These are phyloP conservation scores for Gaertneriomyces sp. DNA, from an alignment of 192 early-diverging fungal species.

Conservation along the genomic window DNA sequence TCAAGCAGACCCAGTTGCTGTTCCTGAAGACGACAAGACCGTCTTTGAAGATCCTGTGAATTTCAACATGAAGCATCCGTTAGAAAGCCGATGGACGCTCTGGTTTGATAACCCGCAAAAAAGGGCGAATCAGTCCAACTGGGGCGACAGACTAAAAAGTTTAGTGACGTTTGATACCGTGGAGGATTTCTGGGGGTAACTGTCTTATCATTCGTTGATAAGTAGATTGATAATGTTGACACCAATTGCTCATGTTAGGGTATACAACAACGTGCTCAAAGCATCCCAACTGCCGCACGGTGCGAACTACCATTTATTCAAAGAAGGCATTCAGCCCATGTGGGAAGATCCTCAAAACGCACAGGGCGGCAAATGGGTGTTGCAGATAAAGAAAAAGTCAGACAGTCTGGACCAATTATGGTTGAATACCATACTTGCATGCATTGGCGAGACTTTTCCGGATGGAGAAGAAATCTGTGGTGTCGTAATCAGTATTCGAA, in stretches of 20 bases:
- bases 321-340: constrained; percentile 83
- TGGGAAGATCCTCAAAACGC: constrained; percentile 93
- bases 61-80: constrained; percentile 83
- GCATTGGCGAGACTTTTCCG: constrained; percentile 84
- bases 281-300: constrained; percentile 67
- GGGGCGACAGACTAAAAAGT: constrained; percentile 82
- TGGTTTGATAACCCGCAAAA: constrained; percentile 90
- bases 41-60: constrained; percentile 50
- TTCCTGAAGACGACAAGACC: constrained; percentile 11
- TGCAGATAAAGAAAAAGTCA: constrained; percentile 66
- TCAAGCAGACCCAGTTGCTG: constrained; percentile 12
- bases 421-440: constrained; percentile 74
- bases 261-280: constrained; percentile 84
- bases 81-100: constrained; percentile 86
- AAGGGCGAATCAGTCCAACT: constrained; percentile 70
- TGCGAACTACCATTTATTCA: constrained; percentile 94
- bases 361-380: constrained; percentile 88
- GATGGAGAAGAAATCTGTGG: constrained; percentile 80
- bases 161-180: constrained; percentile 89
- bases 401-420: constrained; percentile 78
- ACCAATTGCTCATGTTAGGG: constrained; percentile 30
- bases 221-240: background rate
- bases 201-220: constrained; percentile 15
- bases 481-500: constrained; percentile 81
- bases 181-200: constrained; percentile 96